These are phyloP conservation scores for Pseudognaphalium luteoalbum DNA, from an alignment of 129 eudicot species.

Conservation along the genomic window DNA sequence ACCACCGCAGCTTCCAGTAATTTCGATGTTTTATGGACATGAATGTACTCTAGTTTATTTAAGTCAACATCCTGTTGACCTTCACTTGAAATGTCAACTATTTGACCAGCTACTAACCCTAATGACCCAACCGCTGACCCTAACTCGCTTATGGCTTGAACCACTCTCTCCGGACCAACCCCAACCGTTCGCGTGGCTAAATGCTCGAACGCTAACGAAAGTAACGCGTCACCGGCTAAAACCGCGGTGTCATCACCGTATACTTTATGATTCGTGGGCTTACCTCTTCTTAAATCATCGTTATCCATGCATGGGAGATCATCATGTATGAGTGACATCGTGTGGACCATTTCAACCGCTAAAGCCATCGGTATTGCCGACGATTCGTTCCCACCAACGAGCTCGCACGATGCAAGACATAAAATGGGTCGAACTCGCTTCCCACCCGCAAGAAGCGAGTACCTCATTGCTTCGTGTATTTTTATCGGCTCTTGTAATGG, in stretches of 20 bases:
- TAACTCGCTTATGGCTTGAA: constrained; percentile 55
- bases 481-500: constrained; percentile 51
- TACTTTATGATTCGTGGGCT: constrained; percentile 55
- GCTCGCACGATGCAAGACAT: constrained; percentile 60
- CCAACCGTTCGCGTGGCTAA: constrained; percentile 35
- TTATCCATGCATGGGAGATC: constrained; percentile 79
- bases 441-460: constrained; percentile 65
- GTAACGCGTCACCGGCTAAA: constrained; percentile 61
- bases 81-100: constrained; percentile 52
- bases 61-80: constrained; percentile 44
- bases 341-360: constrained; percentile 64
- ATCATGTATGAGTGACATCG: constrained; percentile 70
- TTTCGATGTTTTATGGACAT: constrained; percentile 56
- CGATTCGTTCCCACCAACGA: constrained; percentile 49
- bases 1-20: constrained; percentile 63
- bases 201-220: constrained; percentile 60
- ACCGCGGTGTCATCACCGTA: constrained; percentile 61
- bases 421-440: constrained; percentile 61
- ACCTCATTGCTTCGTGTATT: constrained; percentile 68
- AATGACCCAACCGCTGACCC: constrained; percentile 54
- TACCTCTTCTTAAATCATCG: constrained; percentile 61
- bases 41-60: constrained; percentile 53
- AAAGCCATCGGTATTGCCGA: constrained; percentile 53
- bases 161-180: constrained; percentile 33
- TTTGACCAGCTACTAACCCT: constrained; percentile 67